Evolutionary conservation across 345 rosid species (phyloP).

Genomic region (Murraya koenigii): DNA sequence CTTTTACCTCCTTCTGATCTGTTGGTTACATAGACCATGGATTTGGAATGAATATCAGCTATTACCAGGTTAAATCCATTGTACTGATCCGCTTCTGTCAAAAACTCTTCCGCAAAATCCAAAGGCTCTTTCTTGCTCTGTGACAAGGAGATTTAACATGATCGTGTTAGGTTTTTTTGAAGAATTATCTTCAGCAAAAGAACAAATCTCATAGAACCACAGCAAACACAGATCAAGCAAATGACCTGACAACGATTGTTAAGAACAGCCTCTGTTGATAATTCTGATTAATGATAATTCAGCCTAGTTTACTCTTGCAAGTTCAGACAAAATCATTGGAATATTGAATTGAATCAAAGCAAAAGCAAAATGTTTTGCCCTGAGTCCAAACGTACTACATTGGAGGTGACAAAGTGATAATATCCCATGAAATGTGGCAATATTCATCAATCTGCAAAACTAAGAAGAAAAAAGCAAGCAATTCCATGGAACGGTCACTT

Average conservation of each 20-base stretch:
- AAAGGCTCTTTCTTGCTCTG: constrained; percentile 62
- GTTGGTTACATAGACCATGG: constrained; percentile 77
- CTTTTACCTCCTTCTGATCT: constrained; percentile 33
- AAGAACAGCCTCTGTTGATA: not conserved
- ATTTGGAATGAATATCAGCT: constrained; percentile 44
- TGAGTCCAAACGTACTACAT: not conserved
- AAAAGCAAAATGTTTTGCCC: not conserved
- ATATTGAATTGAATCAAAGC: not conserved
- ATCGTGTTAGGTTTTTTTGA: not conserved
- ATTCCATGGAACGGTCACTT: not conserved
- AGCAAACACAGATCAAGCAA: not conserved
- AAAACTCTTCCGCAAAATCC: constrained; percentile 59
- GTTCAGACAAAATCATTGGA: not conserved
- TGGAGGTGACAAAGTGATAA: not conserved
- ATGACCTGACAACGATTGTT: not conserved
- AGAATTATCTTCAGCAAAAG: not conserved
- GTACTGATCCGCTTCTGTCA: constrained; percentile 42
- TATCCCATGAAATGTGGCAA: not conserved
- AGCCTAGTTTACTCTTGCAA: not conserved
- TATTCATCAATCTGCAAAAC: not conserved
- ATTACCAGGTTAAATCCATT: constrained; percentile 74
- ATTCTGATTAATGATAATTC: not conserved
- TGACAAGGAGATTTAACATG: not conserved
- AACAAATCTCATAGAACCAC: not conserved
- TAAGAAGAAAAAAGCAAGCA: not conserved